Percentiles rank a stretch among this genome's conserved stretches.
Evolutionary conservation across 306 rosid species (phyloP).

Genomic region (Acmispon strigosus): DNA sequence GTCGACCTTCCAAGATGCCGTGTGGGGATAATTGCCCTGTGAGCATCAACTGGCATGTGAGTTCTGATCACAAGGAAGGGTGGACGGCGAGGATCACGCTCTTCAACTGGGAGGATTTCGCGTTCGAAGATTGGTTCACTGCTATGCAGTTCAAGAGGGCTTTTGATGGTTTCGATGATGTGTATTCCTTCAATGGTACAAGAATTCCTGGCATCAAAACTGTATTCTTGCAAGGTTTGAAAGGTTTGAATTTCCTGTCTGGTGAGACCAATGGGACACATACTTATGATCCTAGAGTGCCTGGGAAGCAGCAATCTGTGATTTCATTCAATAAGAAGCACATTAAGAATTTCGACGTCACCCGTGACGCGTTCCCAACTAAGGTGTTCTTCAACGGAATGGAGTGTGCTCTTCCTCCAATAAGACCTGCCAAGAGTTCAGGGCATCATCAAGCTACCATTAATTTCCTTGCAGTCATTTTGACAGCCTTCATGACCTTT

Average conservation of each 20-base stretch:
- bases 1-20: conserved; percentile 40
- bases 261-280: conserved; percentile 49
- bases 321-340: conserved; percentile 55
- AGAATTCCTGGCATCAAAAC: conserved; percentile 38
- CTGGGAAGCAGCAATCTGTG: conserved; percentile 86
- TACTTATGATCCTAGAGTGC: conserved; percentile 39
- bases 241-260: conserved; percentile 51
- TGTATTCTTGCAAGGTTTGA: conserved; percentile 56
- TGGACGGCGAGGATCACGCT: conserved; percentile 87
- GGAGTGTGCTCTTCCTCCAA: conserved; percentile 63
- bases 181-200: conserved; percentile 78
- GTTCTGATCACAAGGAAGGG: conserved; percentile 47
- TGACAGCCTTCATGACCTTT: conserved; percentile 31
- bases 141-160: conserved; percentile 46
- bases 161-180: conserved; percentile 39
- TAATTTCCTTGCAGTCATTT: conserved; percentile 21
- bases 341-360: conserved; percentile 28
- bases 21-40: conserved; percentile 80
- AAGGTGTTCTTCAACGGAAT: conserved; percentile 77
- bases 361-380: conserved; percentile 60
- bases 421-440: conserved; percentile 28
- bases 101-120: conserved; percentile 54
- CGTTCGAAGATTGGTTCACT: conserved; percentile 70
- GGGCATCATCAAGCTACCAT: conserved; percentile 12
- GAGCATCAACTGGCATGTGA: conserved; percentile 80